A percentile compares a stretch with the other conserved stretches of the same genome.
phyloP scores from a whole-genome alignment of 2,329 filamentous ascomycete genomes.

The Juglanconis oblonga region DNA sequence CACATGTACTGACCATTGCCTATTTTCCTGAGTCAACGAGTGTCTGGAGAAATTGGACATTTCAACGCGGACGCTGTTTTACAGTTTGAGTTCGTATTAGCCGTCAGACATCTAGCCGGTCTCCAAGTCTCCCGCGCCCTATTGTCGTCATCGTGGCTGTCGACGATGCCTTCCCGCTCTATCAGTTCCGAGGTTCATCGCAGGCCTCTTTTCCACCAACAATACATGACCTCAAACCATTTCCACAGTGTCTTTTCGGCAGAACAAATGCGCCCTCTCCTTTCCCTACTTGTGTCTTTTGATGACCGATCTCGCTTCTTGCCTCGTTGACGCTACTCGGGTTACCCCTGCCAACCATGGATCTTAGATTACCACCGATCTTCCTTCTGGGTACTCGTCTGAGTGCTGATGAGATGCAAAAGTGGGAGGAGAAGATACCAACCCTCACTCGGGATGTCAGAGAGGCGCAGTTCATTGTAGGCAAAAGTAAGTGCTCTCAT shows the following conservation, averaged over 20 bases:
- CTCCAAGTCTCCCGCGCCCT: neutral
- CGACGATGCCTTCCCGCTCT: neutral
- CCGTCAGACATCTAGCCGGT: neutral
- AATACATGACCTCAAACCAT: neutral
- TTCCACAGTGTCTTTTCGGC: neutral
- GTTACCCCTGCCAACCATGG: slow-evolving; percentile 21
- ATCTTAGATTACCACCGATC: slow-evolving; percentile 56
- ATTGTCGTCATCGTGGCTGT: neutral
- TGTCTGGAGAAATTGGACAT: too few relatives aligned
- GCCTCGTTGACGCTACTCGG: too few relatives aligned
- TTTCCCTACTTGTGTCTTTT: too few relatives aligned
- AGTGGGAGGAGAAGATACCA: slow-evolving; percentile 62
- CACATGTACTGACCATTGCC: too few relatives aligned
- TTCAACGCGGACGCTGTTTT: too few relatives aligned
- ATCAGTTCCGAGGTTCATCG: too few relatives aligned
- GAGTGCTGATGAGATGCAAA: slow-evolving; percentile 56
- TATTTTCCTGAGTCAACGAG: too few relatives aligned
- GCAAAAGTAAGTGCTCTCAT: slow-evolving; percentile 42
- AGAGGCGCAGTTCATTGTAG: slow-evolving; percentile 73
- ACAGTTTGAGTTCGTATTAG: too few relatives aligned
- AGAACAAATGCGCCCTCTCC: neutral
- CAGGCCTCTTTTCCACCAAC: too few relatives aligned
- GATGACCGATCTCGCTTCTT: too few relatives aligned
- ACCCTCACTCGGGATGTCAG: slow-evolving; percentile 67
- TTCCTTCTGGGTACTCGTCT: slow-evolving; percentile 74